phyloP scores from a whole-genome alignment of 345 rosid species.

The Clausena lansium region DNA sequence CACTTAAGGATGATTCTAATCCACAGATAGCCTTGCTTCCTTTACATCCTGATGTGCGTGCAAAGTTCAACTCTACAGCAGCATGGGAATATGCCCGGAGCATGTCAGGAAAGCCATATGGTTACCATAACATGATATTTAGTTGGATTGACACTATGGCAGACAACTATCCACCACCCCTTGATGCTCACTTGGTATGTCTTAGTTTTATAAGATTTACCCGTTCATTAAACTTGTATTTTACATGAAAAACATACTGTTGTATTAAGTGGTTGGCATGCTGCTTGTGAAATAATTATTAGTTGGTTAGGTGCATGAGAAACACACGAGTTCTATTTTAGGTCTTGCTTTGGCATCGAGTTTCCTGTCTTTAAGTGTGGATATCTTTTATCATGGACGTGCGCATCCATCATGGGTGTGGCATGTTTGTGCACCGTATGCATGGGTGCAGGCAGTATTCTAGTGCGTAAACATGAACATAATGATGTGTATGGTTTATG shows the following conservation, averaged over 20 bases:
- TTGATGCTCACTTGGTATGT: constrained; percentile 98
- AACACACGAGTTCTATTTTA: background rate
- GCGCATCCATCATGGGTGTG: no score
- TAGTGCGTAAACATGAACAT: background rate
- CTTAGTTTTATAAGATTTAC: background rate
- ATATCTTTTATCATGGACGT: no score
- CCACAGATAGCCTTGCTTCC: constrained; percentile 95
- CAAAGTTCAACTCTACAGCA: constrained; percentile 75
- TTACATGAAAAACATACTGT: background rate
- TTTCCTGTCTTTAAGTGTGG: background rate
- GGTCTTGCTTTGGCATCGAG: background rate
- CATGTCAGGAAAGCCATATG: constrained; percentile 98
- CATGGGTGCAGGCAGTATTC: background rate
- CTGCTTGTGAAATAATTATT: background rate
- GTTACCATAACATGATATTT: constrained; percentile 99
- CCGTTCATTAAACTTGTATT: background rate
- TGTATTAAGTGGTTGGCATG: background rate
- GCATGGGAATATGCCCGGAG: constrained; percentile 95
- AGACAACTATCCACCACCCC: constrained; percentile 96
- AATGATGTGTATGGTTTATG: background rate
- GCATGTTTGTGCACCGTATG: background rate
- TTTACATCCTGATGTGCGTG: constrained; percentile 72
- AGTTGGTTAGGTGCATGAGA: background rate
- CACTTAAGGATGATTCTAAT: constrained; percentile 82
- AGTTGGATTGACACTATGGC: constrained; percentile 96